Base-by-base conservation (phyloP, 2,329 filamentous ascomycete genomes). In the Aspergillus melleus region DNA sequence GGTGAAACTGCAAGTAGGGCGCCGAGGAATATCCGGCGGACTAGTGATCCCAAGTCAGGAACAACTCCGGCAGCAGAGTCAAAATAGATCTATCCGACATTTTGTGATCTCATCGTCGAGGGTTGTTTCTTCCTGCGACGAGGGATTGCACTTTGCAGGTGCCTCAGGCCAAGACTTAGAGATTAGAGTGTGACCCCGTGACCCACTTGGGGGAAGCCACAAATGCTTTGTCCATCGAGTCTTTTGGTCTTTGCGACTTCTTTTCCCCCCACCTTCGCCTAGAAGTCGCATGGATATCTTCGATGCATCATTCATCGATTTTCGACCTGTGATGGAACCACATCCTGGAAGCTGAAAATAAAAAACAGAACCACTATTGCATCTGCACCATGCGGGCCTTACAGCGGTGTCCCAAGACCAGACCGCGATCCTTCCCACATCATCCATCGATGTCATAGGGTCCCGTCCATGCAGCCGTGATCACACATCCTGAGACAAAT, bases 401-500 rank as follows among this genome's bases (percentile, higher is more conserved):
- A 47, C 44, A 16, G 44, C 19, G 9, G 8, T 47, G 16, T 16
- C 36, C 36, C 36, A n/a, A 42, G 36, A 42, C 44, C 44, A 47
- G 11, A 47, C 44, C 22, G 44, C 44, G 44, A 47, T 24, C 19
- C 44, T 20, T 20, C 12, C 22, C 22, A 24, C 20, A 20, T 47
- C 44, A 47, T 11, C 22, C 22, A 47, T 6, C 44, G 44, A 47
- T 47, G 44, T 47, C 44, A 47, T 47, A 10, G 44, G 44, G 22
- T 9, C 16, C 44, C 44, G 22, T 47, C 44, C 44, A 47, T 47
- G 44, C 44, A 47, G 22, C 44, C 22, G 44, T 47, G 47, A 51
- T 51, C 54, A 56, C 32, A 56, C 46, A 36, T 46, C 49, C 42
- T 46, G 55, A 58, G 55, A 58, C 55, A 56, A 39, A 24, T 47